Conservation (phyloP, 495 filamentous ascomycete species). For the Penicillium diatomitis region DNA sequence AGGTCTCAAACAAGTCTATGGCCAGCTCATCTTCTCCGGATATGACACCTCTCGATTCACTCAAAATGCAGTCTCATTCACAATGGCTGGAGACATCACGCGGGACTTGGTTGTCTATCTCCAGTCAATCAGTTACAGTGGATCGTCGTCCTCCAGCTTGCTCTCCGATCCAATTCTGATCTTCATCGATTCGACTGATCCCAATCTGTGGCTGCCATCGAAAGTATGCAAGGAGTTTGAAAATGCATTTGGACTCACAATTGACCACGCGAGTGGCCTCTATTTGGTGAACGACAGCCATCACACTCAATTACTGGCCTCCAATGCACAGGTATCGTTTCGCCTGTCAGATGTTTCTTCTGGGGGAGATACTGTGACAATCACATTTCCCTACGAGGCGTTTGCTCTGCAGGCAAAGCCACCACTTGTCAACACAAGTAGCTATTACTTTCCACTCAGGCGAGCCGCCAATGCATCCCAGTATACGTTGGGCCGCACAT, state of each 20-base stretch:
- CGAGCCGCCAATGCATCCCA: constrained; percentile 42
- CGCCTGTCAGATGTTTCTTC: constrained; percentile 41
- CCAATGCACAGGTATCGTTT: constrained; percentile 44
- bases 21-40: constrained; percentile 54
- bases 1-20: constrained; percentile 39
- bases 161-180: constrained; percentile 25
- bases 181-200: constrained; percentile 58
- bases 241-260: constrained; percentile 46
- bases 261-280: constrained; percentile 16
- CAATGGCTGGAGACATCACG: constrained; percentile 32
- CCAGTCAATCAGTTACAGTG: constrained; percentile 35
- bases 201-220: constrained; percentile 58
- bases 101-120: constrained; percentile 44
- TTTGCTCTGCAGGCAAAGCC: constrained; percentile 52
- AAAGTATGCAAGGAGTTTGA: constrained; percentile 56
- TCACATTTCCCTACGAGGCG: constrained; percentile 53
- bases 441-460: constrained; percentile 56
- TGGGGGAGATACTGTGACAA: constrained; percentile 41
- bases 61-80: constrained; percentile 44
- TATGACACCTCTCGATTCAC: constrained; percentile 52
- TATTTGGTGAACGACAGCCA: constrained; percentile 35
- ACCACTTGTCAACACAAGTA: constrained; percentile 36
- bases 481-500: constrained; percentile 56
- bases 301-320: constrained; percentile 37
- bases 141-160: constrained; percentile 30